Percentiles rank a stretch among this genome's conserved stretches.
These are phyloP conservation scores for Phylloboletellus chloephorus DNA, from an alignment of 1,284 basidiomycete species.

Conservation along the genomic window DNA sequence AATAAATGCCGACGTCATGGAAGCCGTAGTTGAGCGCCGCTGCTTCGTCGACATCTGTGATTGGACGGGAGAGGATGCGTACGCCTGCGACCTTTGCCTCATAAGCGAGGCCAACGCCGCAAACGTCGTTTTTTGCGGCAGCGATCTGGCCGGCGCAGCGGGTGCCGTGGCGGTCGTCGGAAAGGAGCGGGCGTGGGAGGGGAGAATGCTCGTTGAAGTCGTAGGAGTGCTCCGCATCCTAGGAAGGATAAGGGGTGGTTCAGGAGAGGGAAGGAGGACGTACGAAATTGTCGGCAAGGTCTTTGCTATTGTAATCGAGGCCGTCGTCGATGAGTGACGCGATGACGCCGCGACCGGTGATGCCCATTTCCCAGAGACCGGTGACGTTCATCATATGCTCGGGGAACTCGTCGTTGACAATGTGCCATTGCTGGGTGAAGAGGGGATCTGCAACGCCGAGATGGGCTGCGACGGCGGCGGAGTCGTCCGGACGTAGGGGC, in stretches of 20 bases:
- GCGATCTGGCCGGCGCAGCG: conserved; percentile 97
- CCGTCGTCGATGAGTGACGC: conserved; percentile 96
- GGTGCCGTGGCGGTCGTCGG: conserved; percentile 96
- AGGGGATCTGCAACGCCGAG: conserved; percentile 83
- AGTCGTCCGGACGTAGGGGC: conserved; percentile 34
- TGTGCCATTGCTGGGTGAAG: conserved; percentile 90
- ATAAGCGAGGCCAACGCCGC: conserved; percentile 94
- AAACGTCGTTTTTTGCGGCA: conserved; percentile 93
- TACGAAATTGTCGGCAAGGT: conserved; percentile 90
- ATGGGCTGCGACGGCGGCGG: conserved; percentile 50
- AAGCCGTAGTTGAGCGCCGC: conserved; percentile 92
- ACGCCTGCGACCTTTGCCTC: conserved; percentile 88
- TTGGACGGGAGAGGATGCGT: conserved; percentile 94
- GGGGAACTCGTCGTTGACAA: conserved; percentile 71
- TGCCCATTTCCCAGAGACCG: conserved; percentile 79
- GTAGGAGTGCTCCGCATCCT: conserved; percentile 89
- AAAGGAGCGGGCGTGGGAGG: conserved; percentile 82
- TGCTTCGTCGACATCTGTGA: conserved; percentile 97
- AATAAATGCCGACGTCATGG: conserved; percentile 87
- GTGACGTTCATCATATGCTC: conserved; percentile 84
- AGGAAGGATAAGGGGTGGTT: conserved; percentile 8
- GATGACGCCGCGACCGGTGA: conserved; percentile 83
- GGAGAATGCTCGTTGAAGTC: conserved; percentile 95
- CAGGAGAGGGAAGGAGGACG: conserved; percentile 32
- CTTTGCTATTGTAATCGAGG: conserved; percentile 84